Evolutionary conservation across 306 rosid genomes (phyloP), one percentile per base, ranked within the genome.

Genomic region (Macrotyloma uniflorum): DNA sequence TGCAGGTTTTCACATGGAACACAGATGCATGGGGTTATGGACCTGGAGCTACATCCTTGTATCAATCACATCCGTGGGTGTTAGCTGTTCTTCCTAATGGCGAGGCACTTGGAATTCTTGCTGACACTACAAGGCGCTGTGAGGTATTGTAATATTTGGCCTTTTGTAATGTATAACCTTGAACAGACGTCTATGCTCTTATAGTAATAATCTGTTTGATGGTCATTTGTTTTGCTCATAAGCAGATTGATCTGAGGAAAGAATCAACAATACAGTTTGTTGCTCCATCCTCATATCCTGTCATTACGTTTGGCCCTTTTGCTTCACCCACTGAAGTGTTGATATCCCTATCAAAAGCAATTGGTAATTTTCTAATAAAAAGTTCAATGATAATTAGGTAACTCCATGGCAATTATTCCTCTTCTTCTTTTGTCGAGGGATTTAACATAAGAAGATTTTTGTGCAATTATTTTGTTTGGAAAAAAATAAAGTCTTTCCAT

Each of bases 31-130:
- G 84, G 85, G 98, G 97, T 14, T 94, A 81, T 88, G 96, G 98
- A 83, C 32, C 96, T 75, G 96, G 72, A 86, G 89, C 98, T 49
- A 86, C 96, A 22, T 90, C 97, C 35, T 84, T 94, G 88, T 94
- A 94, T 73, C 98, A 94, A 83, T 89, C 98, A 32, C 98, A 94
- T 86, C 98, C 98, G 15, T 94, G 98, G 97, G 93, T 94, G 70
- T 84, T 94, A 20, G 96, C 97, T 71, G 87, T 91, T 80, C 94
- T 94, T 84, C 98, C 96, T 58, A 89, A 84, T 81, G 98, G 98
- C 8, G 93, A 91, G 83, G 84, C 97, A 58, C 70, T 94, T 12
- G 97, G 98, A 50, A 59, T 91, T 80, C 96, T 94, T 47, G 98
- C 96, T 67, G 98, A 94, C 83, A 94, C 98, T 67, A 85, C 96